Base-by-base conservation (phyloP, 148 eudicot genomes). In the Gaultheria prostrata region DNA sequence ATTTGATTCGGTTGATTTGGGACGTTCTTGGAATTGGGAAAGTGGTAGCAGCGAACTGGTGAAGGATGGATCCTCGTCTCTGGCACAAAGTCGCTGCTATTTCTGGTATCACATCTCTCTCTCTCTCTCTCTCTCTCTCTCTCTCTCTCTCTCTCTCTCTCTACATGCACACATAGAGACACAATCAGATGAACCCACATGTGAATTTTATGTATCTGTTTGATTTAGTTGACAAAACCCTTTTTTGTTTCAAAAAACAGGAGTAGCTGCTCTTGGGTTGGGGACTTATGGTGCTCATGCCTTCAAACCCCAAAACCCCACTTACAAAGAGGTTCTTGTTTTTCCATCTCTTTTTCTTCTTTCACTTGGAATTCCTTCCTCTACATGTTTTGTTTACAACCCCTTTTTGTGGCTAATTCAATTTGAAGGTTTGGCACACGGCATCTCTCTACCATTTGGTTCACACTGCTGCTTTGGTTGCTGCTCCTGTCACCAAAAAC, bases 201-300 rank as follows among this genome's bases (percentile, higher is more conserved):
- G 33, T 51, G 18, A 51, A 51, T 49, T 7, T 49, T 11, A 49
- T 51, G 63, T 12, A n/a, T 72, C 49, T 21, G 61, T 51, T 14
- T 49, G 50, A 51, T 53, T 24, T 30, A 45, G 9, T 53, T 83
- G 21, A 26, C 26, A 20, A 57, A 39, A 2, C 46, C 79, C 33
- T 65, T 46, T 30, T 69, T 33, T 43, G 59, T 18, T 59, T 17
- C 24, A 59, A 28, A 32, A 48, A 72, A 71, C 86, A 95, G 98
- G 98, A 21, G 85, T 92, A 48, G 94, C 94, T 46, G 98, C 98
- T 81, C 89, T 93, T 70, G 98, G 94, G 78, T 90, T 95, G 77
- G 98, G 98, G 3, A 91, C 98, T 30, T 95, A 93, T 75, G 98
- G 98, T 79, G 92, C 98, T 35, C 98, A 95, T 87, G 95, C 86